Conservation (phyloP, 176 grass and related monocot species). For the Tillandsia fasciculata region DNA sequence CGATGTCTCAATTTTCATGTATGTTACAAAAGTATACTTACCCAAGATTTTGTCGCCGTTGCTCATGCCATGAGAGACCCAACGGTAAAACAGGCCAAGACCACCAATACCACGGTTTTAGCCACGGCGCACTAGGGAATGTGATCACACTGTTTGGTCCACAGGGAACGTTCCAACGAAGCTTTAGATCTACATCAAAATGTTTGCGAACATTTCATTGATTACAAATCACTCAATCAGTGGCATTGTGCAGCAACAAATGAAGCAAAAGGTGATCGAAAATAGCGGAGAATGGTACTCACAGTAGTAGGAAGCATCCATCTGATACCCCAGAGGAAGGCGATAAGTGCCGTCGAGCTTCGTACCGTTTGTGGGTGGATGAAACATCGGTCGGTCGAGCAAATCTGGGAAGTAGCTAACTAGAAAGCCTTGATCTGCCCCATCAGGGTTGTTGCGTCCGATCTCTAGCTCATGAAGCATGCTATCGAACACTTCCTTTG, state of each 20-base stretch:
- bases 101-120: constrained; percentile 99
- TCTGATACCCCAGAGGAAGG: constrained; percentile 93
- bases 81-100: constrained; percentile 92
- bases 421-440: constrained; percentile 90
- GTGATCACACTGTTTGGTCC: constrained; percentile 95
- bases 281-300: constrained; percentile 13
- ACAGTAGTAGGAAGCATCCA: constrained; percentile 99
- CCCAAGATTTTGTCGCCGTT: constrained; percentile 76
- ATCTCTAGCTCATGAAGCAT: constrained; percentile 83
- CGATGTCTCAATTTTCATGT: background rate
- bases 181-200: constrained; percentile 53
- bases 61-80: constrained; percentile 92
- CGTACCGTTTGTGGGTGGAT: constrained; percentile 68
- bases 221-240: too few species aligned
- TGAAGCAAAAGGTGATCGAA: background rate
- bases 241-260: too few species aligned
- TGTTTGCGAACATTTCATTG: too few species aligned
- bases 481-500: constrained; percentile 74
- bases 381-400: constrained; percentile 78
- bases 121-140: constrained; percentile 92
- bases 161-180: constrained; percentile 84
- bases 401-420: constrained; percentile 83
- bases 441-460: constrained; percentile 63
- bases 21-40: constrained; percentile 29
- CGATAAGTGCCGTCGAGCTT: constrained; percentile 86